A percentile compares a stretch with the other conserved stretches of the same genome.
These are phyloP conservation scores for Eudorina sp. DNA, from an alignment of 139 green algal species.

Conservation along the genomic window DNA sequence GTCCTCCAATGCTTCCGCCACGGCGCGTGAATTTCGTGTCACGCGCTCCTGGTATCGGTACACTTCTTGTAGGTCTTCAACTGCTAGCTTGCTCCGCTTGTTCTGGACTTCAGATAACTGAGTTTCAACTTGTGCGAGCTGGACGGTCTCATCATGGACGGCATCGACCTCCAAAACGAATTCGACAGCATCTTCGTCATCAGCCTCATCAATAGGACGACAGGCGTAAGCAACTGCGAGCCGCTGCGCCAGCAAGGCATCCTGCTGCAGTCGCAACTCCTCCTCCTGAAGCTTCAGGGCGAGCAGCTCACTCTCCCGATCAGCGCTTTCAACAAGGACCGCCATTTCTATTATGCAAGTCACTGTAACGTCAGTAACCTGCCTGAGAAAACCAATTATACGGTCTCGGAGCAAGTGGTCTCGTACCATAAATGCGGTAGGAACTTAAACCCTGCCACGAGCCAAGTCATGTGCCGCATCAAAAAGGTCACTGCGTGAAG, in stretches of 20 bases:
- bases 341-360: not conserved
- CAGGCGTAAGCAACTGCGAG: not conserved
- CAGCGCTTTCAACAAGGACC: not conserved
- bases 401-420: too few species aligned
- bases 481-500: too few species aligned
- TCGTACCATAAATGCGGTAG: too few species aligned
- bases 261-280: not conserved
- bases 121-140: not conserved
- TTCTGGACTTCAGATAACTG: not conserved
- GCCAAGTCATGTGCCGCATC: too few species aligned
- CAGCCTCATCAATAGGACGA: not conserved
- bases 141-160: not conserved
- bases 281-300: not conserved
- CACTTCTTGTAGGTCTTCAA: not conserved
- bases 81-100: not conserved
- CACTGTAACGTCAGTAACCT: not conserved
- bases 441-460: too few species aligned
- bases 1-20: not conserved
- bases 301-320: not conserved
- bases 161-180: not conserved
- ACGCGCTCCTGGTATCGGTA: not conserved
- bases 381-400: not conserved
- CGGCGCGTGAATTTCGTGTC: not conserved
- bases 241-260: not conserved
- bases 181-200: not conserved